These are phyloP conservation scores for Acanthamoeba castellanii DNA, from an alignment of 208 protist genomes.

Conservation along the genomic window DNA sequence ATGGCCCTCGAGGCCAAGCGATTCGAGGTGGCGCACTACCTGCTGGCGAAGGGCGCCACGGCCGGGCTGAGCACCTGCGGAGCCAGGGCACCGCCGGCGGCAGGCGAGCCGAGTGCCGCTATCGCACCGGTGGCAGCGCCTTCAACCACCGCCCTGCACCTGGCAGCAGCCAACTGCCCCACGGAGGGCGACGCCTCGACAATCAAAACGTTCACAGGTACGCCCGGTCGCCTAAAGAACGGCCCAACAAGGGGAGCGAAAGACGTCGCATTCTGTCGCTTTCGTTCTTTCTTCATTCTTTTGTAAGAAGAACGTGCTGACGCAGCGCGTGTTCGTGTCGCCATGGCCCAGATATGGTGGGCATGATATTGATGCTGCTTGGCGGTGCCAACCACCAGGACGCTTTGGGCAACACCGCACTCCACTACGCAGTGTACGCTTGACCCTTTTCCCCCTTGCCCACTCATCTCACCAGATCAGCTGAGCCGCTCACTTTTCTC, in stretches of 20 bases:
- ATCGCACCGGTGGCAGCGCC: background rate
- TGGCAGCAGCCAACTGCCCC: background rate
- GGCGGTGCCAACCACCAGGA: constrained; percentile 11
- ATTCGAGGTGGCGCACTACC: constrained; percentile 38
- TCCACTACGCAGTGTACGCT: constrained; percentile 15
- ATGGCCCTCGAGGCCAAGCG: constrained; percentile 14
- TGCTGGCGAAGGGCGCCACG: constrained; percentile 23
- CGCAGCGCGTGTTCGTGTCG: background rate
- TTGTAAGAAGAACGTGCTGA: background rate
- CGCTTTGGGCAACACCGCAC: background rate
- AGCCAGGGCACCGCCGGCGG: too few species aligned
- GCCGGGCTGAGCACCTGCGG: background rate
- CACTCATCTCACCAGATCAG: too few species aligned
- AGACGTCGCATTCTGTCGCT: background rate
- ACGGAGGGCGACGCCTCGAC: background rate
- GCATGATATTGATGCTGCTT: constrained; percentile 10
- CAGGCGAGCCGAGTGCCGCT: background rate
- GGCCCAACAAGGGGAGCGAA: background rate
- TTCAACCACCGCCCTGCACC: background rate
- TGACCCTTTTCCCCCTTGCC: background rate
- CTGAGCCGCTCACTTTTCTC: background rate
- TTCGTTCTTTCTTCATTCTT: background rate
- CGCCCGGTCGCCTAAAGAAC: background rate
- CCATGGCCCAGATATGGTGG: background rate
- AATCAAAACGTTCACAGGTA: constrained; percentile 15